Evolutionary conservation across 2,329 filamentous ascomycete species (phyloP), one percentile per base, ranked within the genome.

Genomic region (Aspergillus intermedius): DNA sequence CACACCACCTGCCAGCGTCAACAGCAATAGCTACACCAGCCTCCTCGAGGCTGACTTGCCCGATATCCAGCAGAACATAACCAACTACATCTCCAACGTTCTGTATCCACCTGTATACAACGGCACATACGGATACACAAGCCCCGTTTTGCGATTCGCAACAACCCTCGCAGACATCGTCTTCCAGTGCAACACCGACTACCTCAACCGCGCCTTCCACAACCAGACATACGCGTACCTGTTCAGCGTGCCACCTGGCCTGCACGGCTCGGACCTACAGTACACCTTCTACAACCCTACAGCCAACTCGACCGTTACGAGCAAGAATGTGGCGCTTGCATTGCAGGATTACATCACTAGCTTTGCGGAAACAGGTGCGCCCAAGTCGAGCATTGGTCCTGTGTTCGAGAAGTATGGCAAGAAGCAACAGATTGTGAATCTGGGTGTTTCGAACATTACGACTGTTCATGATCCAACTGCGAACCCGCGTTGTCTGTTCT

Each of bases 161-260:
- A 59, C 74, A 1, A 60, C 72, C 3, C 58, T 74, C 46, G 61
- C 68, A 3, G 79, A 81, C 49, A 54, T 60, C 3, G 55, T 64
- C 47, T 75, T 78, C 55, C 63, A 64, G 39, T 82, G 79, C 70
- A 80, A 80, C 59, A 76, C 75, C 6, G 69, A 75, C 60, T 79
- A 74, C 56, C 64, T 81, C 19, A 72, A 74, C 54, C 70, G 68
- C 5, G 78, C 74, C 3, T 78, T 69, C 62, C 50, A 65, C 10
- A 77, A 78, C 54, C 53, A 74, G 28, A 77, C 77, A 0, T 79
- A 77, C 59, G 67, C 71, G 0, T 82, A 81, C 57, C 62, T 74
- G 44, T 82, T 81, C 58, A 70, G 69, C 39, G 67, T 81, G 0
- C 72, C 74, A 0, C 78, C 79, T 0, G 78, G 70, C 3, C 58